A percentile compares a stretch with the other conserved stretches of the same genome.
These are phyloP conservation scores for Pseudogymnoascus sp. DNA, from an alignment of 2,329 filamentous ascomycete genomes.

Conservation along the genomic window DNA sequence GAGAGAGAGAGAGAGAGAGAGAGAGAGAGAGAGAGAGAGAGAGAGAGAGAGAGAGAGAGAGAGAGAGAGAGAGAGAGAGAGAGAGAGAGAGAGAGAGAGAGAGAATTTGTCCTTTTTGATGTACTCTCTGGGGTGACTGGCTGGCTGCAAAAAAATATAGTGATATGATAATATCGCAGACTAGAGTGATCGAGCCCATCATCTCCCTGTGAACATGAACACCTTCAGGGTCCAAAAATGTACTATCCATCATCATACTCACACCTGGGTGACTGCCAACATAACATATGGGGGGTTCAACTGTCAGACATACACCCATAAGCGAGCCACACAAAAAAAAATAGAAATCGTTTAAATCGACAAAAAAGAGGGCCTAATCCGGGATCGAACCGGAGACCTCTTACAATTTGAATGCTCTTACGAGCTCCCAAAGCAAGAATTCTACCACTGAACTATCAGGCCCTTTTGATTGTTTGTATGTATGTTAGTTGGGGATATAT, in stretches of 20 bases:
- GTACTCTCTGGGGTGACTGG: not conserved
- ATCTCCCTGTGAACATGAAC: not conserved
- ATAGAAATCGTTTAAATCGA: not conserved
- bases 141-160: not conserved
- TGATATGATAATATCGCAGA: not conserved
- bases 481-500: not conserved
- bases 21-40: no score
- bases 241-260: not conserved
- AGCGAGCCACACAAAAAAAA: not conserved
- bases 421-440: constrained; percentile 6
- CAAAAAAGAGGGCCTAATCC: constrained; percentile 6
- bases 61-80: no score
- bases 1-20: no score
- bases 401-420: not conserved
- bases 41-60: no score
- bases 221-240: not conserved
- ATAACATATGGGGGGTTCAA: no score
- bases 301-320: no score
- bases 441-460: constrained; percentile 8
- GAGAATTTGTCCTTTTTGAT: no score
- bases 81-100: no score
- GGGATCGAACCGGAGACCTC: constrained; percentile 7
- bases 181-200: not conserved
- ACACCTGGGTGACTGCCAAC: no score
- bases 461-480: not conserved